Base-by-base conservation (phyloP, 495 filamentous ascomycete genomes). In the Hyaloscypha hepaticicola region DNA sequence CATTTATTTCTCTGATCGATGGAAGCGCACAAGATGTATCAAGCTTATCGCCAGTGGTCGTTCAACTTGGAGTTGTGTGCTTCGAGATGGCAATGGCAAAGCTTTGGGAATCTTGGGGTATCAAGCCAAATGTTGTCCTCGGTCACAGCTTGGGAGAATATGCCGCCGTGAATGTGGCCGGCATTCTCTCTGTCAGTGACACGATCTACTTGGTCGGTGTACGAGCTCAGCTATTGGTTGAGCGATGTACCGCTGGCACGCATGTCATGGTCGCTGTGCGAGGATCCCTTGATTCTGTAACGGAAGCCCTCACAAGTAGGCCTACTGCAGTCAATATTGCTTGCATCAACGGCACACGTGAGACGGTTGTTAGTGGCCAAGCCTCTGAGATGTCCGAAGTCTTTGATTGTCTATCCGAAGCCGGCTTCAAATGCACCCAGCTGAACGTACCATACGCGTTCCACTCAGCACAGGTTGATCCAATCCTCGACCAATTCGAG, bases 141-240 rank as follows among this genome's bases (percentile, higher is more conserved):
- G 93, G 93, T 25, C 93, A 97, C 78, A 96, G 91, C 73, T 68
- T 85, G 14, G 93, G 93, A 63, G 93, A 97, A 73, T 96, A 94
- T 76, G 91, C 93, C 53, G 93, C 93, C 19, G 79, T 96, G 2
- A 83, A 93, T 70, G 86, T 88, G 34, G 86, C 92, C 21, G 93
- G 91, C 58, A 87, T 96, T 16, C 76, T 97, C 11, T 90, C 88
- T 9, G 88, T 85, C 31, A 86, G 84, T 66, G 92, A 96, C 70
- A 87, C 89, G 27, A 86, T 97, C 69, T 91, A 88, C 69, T 81
- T 96, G 8, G 89, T 92, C 57, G 93, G 92, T 25, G 80, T 83
- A 41, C 86, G 93, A 55, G 93, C 93, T 31, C 81, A 86, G 67
- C 79, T 96, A 22, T 81, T 96, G 4, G 83, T 87, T 38, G 60